phyloP scores from a whole-genome alignment of 768 basidiomycete genomes.

The Leccinum obscurum region DNA sequence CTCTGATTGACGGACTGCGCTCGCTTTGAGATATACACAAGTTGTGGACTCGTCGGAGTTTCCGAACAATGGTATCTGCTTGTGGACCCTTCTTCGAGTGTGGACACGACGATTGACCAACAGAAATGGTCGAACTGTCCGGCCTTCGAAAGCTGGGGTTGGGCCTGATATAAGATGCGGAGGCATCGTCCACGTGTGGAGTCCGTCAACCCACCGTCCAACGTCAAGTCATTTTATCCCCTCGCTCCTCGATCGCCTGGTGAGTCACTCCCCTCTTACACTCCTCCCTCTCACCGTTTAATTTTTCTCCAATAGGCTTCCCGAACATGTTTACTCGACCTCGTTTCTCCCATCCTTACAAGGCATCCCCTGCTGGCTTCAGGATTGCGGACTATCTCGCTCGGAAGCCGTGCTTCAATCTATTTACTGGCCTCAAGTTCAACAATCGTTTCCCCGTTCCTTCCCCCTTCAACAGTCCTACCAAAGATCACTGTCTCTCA shows the following conservation, averaged over 20 bases:
- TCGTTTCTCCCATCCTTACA: slow-evolving; percentile 17
- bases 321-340: slow-evolving; percentile 23
- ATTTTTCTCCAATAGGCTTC: not conserved
- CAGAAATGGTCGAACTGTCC: slow-evolving; percentile 12
- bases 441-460: slow-evolving; percentile 15
- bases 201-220: not conserved
- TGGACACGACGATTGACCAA: slow-evolving; percentile 7
- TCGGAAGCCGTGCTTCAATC: slow-evolving; percentile 22
- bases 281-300: not conserved
- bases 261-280: not conserved
- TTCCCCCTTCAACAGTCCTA: slow-evolving; percentile 21
- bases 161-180: slow-evolving; percentile 21
- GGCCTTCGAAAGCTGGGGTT: not conserved
- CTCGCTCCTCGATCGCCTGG: not conserved
- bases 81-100: not conserved
- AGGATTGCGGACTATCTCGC: slow-evolving; percentile 22
- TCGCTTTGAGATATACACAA: not conserved
- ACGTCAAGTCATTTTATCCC: slow-evolving; percentile 2
- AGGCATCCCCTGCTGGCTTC: slow-evolving; percentile 28
- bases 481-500: not conserved
- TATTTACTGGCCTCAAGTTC: slow-evolving; percentile 16
- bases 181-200: not conserved
- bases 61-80: slow-evolving; percentile 18
- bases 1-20: not conserved
- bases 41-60: slow-evolving; percentile 13